Evolutionary conservation across 164 flowering plant genomes (phyloP).

Genomic region (Santalum album): DNA sequence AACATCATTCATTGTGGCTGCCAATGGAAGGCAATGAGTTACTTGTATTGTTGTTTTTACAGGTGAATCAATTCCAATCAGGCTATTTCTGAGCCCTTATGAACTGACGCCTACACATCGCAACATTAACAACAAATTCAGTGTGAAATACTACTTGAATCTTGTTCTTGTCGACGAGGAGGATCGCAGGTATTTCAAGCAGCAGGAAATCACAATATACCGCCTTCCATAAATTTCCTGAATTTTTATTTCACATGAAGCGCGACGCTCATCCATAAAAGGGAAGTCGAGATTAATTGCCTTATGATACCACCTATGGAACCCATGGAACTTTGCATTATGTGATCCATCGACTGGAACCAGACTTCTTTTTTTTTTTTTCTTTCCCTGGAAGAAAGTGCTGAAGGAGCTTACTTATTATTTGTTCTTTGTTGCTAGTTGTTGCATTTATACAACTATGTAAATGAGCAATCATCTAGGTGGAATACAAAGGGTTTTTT

Average conservation of each 20-base stretch:
- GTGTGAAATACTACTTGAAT: conserved; percentile 3
- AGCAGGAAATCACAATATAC: conserved; percentile 6
- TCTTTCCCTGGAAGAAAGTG: too few relatives aligned
- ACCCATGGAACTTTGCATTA: too few relatives aligned
- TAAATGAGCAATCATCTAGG: neutral
- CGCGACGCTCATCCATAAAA: neutral
- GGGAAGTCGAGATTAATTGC: too few relatives aligned
- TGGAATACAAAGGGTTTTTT: too few relatives aligned
- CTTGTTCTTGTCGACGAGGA: conserved; percentile 4
- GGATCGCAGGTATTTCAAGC: conserved; percentile 3
- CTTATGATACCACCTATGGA: too few relatives aligned
- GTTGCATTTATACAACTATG: neutral
- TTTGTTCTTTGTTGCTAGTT: neutral
- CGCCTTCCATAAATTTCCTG: neutral
- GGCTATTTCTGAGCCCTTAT: conserved; percentile 6
- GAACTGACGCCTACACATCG: conserved; percentile 5
- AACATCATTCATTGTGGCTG: too few relatives aligned
- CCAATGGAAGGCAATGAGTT: too few relatives aligned
- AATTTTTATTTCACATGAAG: neutral
- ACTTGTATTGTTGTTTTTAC: neutral
- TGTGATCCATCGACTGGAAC: too few relatives aligned
- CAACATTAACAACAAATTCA: conserved; percentile 6
- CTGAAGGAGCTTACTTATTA: neutral
- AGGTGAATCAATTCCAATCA: conserved; percentile 5
- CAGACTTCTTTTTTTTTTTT: neutral